Conservation (phyloP, 2,329 filamentous ascomycete species). For the Exophiala lecanii-corni region DNA sequence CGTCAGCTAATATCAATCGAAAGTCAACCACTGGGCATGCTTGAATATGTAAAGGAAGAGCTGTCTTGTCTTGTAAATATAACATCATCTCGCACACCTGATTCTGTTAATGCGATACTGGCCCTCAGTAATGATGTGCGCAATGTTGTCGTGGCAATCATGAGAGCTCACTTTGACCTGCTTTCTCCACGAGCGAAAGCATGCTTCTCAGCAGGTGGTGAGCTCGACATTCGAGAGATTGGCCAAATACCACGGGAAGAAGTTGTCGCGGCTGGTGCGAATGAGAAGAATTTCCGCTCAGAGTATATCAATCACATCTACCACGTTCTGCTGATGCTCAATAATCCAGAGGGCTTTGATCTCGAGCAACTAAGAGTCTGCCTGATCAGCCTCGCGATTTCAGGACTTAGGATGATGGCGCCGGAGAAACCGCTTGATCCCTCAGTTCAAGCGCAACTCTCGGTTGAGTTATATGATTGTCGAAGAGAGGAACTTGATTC, state of each 20-base stretch:
- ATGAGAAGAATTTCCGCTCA: conserved; percentile 5
- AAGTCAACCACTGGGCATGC: conserved; percentile 17
- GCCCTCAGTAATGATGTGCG: conserved; percentile 5
- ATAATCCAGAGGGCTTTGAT: not conserved
- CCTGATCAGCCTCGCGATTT: conserved; percentile 72
- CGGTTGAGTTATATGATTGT: conserved; percentile 55
- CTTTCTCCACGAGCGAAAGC: conserved; percentile 10
- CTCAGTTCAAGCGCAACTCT: conserved; percentile 56
- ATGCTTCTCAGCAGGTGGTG: conserved; percentile 1
- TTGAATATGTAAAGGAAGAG: conserved; percentile 23
- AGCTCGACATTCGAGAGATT: conserved; percentile 4
- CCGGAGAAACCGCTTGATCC: conserved; percentile 86
- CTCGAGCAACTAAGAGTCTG: conserved; percentile 48
- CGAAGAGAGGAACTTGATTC: conserved; percentile 52
- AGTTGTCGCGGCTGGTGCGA: conserved; percentile 4
- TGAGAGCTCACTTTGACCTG: conserved; percentile 12
- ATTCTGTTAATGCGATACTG: conserved; percentile 2
- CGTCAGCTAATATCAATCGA: conserved; percentile 10
- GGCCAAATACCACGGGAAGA: conserved; percentile 2
- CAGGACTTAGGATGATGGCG: conserved; percentile 73
- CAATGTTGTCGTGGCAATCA: conserved; percentile 9
- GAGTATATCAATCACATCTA: conserved; percentile 10
- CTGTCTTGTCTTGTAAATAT: conserved; percentile 10
- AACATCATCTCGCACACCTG: conserved; percentile 4
- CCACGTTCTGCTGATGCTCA: conserved; percentile 7